phyloP scores from a whole-genome alignment of 2,329 filamentous ascomycete species.

The Xylariales sp. region DNA sequence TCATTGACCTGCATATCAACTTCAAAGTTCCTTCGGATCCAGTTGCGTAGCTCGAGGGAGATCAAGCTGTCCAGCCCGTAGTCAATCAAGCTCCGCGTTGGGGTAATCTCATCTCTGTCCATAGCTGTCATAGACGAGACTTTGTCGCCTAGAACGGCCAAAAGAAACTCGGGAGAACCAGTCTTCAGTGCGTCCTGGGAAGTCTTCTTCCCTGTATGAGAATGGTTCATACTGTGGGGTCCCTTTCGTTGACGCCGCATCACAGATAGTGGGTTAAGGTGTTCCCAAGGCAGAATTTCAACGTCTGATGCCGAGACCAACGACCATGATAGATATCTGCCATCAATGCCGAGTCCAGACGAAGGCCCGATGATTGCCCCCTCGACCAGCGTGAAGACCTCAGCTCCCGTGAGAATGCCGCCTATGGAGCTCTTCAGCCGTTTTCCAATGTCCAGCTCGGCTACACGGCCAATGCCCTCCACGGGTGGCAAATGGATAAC shows the following conservation, averaged over 20 bases:
- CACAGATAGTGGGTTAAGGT: neutral
- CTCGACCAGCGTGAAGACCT: slow-evolving; percentile 1
- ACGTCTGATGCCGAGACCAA: neutral
- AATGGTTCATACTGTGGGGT: neutral
- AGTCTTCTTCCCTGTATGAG: too few species aligned
- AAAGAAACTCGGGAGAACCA: neutral
- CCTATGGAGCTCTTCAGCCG: slow-evolving; percentile 3
- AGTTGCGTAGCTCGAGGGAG: slow-evolving; percentile 7
- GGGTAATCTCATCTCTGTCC: slow-evolving; percentile 4
- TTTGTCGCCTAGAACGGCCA: slow-evolving; percentile 3
- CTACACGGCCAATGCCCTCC: slow-evolving; percentile 3
- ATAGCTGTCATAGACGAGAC: slow-evolving; percentile 5
- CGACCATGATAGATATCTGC: too few species aligned
- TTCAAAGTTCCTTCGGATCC: too few species aligned
- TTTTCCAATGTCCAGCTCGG: slow-evolving; percentile 1
- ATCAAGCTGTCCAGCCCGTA: slow-evolving; percentile 7
- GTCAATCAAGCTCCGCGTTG: neutral
- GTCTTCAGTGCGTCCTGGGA: neutral
- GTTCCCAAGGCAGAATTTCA: slow-evolving; percentile 1
- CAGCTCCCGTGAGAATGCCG: neutral
- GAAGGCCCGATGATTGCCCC: slow-evolving; percentile 1
- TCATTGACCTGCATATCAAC: too few species aligned
- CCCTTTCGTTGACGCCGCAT: neutral
- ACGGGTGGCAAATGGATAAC: slow-evolving; percentile 1
- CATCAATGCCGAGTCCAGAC: too few species aligned